Conservation (phyloP, 208 protist genomes). For the Trichomonas tenax region DNA sequence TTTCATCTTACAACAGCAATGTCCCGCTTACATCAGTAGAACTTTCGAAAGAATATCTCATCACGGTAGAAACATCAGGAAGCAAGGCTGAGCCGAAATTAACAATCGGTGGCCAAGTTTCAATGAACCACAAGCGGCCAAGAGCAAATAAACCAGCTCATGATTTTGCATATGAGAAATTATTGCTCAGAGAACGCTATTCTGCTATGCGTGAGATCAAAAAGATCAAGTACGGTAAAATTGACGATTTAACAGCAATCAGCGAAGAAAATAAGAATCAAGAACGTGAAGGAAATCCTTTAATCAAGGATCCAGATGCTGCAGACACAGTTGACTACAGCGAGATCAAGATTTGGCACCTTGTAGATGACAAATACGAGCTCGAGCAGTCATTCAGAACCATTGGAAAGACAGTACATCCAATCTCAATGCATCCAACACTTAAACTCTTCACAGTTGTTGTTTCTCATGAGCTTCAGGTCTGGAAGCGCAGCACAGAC, state of each 20-base stretch:
- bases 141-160: background rate
- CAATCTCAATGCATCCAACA: background rate
- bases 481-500: background rate
- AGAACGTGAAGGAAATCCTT: background rate
- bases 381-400: background rate
- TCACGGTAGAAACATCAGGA: background rate
- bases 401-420: background rate
- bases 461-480: background rate
- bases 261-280: background rate
- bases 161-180: background rate
- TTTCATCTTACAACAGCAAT: background rate
- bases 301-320: background rate
- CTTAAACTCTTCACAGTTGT: background rate
- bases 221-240: background rate
- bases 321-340: background rate
- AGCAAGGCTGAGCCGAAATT: background rate
- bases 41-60: background rate
- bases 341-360: background rate
- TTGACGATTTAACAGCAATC: background rate
- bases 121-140: background rate
- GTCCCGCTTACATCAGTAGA: background rate
- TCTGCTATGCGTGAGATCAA: background rate
- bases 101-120: background rate
- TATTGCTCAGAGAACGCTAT: background rate
- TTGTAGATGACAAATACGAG: background rate